Conservation (phyloP, 169 alveolate genomes). For the Plasmodium gallinaceum region DNA sequence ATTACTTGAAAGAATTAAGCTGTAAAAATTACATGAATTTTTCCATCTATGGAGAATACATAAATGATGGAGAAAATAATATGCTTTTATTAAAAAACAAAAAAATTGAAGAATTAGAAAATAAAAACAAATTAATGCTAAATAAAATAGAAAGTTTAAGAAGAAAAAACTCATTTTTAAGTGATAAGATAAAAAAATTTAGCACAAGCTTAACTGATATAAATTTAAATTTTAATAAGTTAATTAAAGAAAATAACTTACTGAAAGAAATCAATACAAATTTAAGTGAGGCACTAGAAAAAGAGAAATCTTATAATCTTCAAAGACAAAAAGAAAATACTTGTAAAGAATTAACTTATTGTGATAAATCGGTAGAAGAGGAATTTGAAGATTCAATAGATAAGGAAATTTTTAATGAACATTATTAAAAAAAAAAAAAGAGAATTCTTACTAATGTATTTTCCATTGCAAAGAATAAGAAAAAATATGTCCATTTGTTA, state of each 20-base stretch:
- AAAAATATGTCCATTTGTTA: too few species aligned
- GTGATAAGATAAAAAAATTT: slow-evolving; percentile 8
- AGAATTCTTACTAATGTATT: too few species aligned
- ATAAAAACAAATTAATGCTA: slow-evolving; percentile 17
- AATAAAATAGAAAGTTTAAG: slow-evolving; percentile 17
- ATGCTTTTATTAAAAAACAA: slow-evolving; percentile 54
- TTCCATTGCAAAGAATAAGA: too few species aligned
- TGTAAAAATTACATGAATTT: slow-evolving; percentile 36
- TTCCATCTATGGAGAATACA: slow-evolving; percentile 26
- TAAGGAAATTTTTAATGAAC: slow-evolving; percentile 32
- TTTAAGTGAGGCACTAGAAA: slow-evolving; percentile 1
- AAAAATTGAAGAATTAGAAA: slow-evolving; percentile 53
- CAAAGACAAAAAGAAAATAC: slow-evolving; percentile 9
- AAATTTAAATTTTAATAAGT: slow-evolving; percentile 9
- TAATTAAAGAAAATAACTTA: slow-evolving; percentile 31
- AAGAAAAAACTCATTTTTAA: slow-evolving; percentile 1
- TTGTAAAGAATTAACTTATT: background rate
- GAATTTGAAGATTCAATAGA: slow-evolving; percentile 67
- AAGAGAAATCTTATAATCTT: background rate
- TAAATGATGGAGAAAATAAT: slow-evolving; percentile 41
- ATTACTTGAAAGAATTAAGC: slow-evolving; percentile 41
- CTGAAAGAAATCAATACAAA: slow-evolving; percentile 14
- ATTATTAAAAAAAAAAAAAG: too few species aligned
- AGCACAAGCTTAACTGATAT: background rate
- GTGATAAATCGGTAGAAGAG: background rate